These are phyloP conservation scores for Penicillium sp. DNA, from an alignment of 2,329 filamentous ascomycete species.

Conservation along the genomic window DNA sequence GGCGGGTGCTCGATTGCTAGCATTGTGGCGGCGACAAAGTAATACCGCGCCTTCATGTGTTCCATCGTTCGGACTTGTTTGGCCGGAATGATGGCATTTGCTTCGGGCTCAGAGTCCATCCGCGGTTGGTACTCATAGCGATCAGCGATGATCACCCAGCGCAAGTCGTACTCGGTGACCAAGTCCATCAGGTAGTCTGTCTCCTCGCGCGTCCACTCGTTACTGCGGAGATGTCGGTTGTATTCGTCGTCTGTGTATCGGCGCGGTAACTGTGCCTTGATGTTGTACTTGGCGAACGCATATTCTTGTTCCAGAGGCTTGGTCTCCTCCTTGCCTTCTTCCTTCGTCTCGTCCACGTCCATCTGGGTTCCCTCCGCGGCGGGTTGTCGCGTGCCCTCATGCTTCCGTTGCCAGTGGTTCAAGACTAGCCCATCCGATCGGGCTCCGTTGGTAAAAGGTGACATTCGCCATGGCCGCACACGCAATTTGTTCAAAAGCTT, in stretches of 20 bases:
- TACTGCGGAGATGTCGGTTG: constrained; percentile 69
- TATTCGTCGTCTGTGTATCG: constrained; percentile 87
- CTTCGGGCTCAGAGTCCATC: constrained; percentile 32
- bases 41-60: constrained; percentile 89
- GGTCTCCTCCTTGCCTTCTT: constrained; percentile 38
- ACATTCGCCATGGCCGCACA: constrained; percentile 61
- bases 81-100: constrained; percentile 40
- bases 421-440: constrained; percentile 73
- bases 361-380: constrained; percentile 42
- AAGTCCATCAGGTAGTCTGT: constrained; percentile 86
- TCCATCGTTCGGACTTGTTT: constrained; percentile 72
- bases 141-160: constrained; percentile 91
- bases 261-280: constrained; percentile 74
- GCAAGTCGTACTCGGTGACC: constrained; percentile 77
- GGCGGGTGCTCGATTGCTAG: constrained; percentile 79
- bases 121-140: constrained; percentile 73
- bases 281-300: constrained; percentile 84
- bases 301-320: constrained; percentile 52
- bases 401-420: constrained; percentile 78
- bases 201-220: constrained; percentile 88
- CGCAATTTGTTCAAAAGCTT: constrained; percentile 52
- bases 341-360: constrained; percentile 45
- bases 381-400: constrained; percentile 47
- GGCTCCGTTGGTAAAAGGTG: constrained; percentile 76
- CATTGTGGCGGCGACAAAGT: constrained; percentile 80